Evolutionary conservation across 495 filamentous ascomycete genomes (phyloP), one percentile per base, ranked within the genome.

Genomic region (Penicillium bialowiezense): DNA sequence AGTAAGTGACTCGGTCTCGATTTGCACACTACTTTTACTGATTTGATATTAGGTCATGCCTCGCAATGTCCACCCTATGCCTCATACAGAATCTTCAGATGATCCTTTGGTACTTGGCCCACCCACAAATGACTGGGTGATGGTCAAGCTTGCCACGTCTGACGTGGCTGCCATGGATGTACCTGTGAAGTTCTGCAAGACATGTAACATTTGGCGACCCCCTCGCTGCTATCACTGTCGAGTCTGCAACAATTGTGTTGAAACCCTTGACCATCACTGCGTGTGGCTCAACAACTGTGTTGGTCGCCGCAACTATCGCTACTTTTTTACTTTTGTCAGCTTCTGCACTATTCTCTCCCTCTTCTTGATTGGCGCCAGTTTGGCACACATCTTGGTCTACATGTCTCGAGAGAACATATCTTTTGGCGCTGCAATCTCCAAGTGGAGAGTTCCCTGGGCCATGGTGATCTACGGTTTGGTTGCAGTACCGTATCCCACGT

Each of bases 201-300:
- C 90, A 8, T 98, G 93, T 71, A 87, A 87, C 57, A 89, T 97
- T 52, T 98, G 93, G 93, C 88, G 93, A 2, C 93, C 93, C 31
- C 91, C 91, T 34, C 86, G 93, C 21, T 90, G 88, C 55, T 95
- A 97, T 61, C 93, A 98, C 66, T 98, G 93, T 69, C 89, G 95
- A 45, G 75, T 96, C 24, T 98, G 93, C 63, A 91, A 98, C 69
- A 95, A 92, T 62, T 98, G 93, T 64, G 81, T 98, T 37, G 93
- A 98, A 64, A 97, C 92, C 0, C 91, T 97, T 55, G 93, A 98
- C 61, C 93, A 98, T 59, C 93, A 98, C 72, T 98, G 93, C 59
- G 90, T 97, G 17, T 98, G 95, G 95, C 82, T 98, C 41, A 98
- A 98, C 70, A 98, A 97, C 65, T 98, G 93, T 67, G 87, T 98